Evolutionary conservation across 176 grass and related monocot species (phyloP).

Genomic region (barley (Hordeum vulgare)): DNA sequence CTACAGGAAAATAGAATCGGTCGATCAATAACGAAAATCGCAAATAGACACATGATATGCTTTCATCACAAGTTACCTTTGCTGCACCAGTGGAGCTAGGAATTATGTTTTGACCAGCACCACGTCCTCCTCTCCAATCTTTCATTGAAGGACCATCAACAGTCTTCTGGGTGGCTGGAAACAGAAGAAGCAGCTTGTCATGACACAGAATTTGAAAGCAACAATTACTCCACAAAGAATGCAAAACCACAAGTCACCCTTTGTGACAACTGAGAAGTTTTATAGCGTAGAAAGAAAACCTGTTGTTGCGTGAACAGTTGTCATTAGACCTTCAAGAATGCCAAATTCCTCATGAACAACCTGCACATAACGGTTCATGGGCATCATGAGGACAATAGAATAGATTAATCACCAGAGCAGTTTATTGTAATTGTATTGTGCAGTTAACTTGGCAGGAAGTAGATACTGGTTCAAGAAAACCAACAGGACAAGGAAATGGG

Average conservation of each 20-base stretch:
- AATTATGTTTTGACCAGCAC: slow-evolving; percentile 97
- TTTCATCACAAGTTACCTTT: slow-evolving; percentile 50
- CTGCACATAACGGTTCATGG: slow-evolving; percentile 33
- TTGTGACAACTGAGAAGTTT: neutral
- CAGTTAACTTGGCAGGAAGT: neutral
- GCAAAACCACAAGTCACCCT: neutral
- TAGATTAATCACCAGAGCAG: neutral
- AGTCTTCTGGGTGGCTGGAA: slow-evolving; percentile 94
- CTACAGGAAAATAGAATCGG: slow-evolving; percentile 28
- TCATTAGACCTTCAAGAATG: slow-evolving; percentile 96
- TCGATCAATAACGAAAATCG: neutral
- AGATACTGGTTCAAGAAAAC: neutral
- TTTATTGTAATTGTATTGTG: slow-evolving; percentile 3
- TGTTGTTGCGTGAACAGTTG: slow-evolving; percentile 98
- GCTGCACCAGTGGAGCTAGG: slow-evolving; percentile 99
- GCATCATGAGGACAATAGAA: slow-evolving; percentile 6
- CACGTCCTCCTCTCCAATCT: slow-evolving; percentile 97
- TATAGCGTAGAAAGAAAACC: slow-evolving; percentile 38
- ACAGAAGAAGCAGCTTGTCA: slow-evolving; percentile 7
- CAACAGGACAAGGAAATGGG: neutral
- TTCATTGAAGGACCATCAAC: slow-evolving; percentile 94
- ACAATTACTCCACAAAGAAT: neutral
- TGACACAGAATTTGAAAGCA: neutral
- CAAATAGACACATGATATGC: neutral
- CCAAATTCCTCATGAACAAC: slow-evolving; percentile 99